These are phyloP conservation scores for Fusarium azukiicola DNA, from an alignment of 2,329 filamentous ascomycete species.

Conservation along the genomic window DNA sequence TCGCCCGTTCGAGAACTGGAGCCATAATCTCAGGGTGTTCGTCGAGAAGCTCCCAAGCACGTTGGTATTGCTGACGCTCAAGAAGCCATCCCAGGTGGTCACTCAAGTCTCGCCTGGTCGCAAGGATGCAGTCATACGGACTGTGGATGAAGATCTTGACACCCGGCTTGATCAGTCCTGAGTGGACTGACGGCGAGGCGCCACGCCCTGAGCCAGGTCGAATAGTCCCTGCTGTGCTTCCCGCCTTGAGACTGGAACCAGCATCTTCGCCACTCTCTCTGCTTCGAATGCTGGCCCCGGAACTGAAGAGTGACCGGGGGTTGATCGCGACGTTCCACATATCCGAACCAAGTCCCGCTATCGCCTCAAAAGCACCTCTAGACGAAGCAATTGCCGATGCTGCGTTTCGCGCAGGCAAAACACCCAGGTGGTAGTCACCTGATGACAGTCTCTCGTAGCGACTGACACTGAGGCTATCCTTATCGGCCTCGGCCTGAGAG, in stretches of 20 bases:
- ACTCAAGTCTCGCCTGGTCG: conserved; percentile 90
- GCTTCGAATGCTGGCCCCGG: conserved; percentile 87
- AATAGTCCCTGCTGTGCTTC: conserved; percentile 59
- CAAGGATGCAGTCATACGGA: conserved; percentile 97
- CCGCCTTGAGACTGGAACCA: conserved; percentile 69
- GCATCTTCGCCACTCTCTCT: conserved; percentile 79
- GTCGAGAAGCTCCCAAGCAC: conserved; percentile 94
- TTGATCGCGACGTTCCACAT: conserved; percentile 96
- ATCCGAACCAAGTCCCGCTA: conserved; percentile 86
- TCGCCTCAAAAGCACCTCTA: conserved; percentile 87
- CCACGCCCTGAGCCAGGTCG: conserved; percentile 54
- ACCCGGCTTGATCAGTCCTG: conserved; percentile 76
- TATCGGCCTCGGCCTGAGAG: conserved; percentile 92
- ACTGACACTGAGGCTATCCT: conserved; percentile 91
- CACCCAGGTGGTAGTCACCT: conserved; percentile 94
- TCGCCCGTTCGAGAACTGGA: conserved; percentile 63
- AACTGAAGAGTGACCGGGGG: conserved; percentile 92
- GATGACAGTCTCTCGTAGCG: conserved; percentile 92
- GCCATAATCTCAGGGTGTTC: conserved; percentile 89
- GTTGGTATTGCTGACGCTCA: conserved; percentile 89
- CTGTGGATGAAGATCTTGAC: conserved; percentile 95
- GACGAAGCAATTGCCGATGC: conserved; percentile 82
- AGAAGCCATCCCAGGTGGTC: conserved; percentile 94
- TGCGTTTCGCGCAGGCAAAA: conserved; percentile 87
- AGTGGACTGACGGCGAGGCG: conserved; percentile 67